These are phyloP conservation scores for Gossypium sturtianum DNA, from an alignment of 345 rosid genomes.

Conservation along the genomic window DNA sequence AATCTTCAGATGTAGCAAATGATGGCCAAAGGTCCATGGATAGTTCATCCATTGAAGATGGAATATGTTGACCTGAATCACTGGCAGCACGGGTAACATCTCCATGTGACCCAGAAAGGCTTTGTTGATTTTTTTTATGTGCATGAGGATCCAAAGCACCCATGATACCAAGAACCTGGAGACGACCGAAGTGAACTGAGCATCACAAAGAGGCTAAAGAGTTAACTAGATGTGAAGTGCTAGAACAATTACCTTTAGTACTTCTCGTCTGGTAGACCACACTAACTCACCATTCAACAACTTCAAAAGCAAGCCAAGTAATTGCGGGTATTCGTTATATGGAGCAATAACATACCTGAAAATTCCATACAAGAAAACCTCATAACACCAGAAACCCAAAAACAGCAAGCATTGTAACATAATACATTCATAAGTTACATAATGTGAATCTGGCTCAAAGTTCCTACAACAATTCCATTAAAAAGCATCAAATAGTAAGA, in stretches of 20 bases:
- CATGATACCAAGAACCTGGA: slow-evolving; percentile 97
- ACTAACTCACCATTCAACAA: slow-evolving; percentile 89
- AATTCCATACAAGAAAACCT: slow-evolving; percentile 4
- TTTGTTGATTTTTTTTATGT: slow-evolving; percentile 84
- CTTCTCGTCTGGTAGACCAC: slow-evolving; percentile 99
- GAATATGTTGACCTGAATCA: slow-evolving; percentile 94
- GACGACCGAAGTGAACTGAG: slow-evolving; percentile 19
- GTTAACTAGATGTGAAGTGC: slow-evolving; percentile 16
- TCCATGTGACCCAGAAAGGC: slow-evolving; percentile 73
- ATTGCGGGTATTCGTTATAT: slow-evolving; percentile 60
- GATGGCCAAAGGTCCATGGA: slow-evolving; percentile 92
- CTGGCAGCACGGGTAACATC: slow-evolving; percentile 82
- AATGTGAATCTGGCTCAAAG: not conserved
- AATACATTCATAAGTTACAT: not conserved
- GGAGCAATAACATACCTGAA: slow-evolving; percentile 74
- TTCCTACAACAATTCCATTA: not conserved
- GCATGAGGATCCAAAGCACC: slow-evolving; percentile 98
- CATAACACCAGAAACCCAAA: not conserved
- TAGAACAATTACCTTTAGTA: slow-evolving; percentile 65
- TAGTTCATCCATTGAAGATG: slow-evolving; percentile 69
- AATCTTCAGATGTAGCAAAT: slow-evolving; percentile 92
- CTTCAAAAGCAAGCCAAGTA: slow-evolving; percentile 93
- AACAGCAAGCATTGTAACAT: not conserved
- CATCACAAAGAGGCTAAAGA: slow-evolving; percentile 16
- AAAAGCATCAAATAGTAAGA: not conserved